A percentile compares a stretch with the other conserved stretches of the same genome.
Evolutionary conservation across 2,329 filamentous ascomycete species (phyloP).

Genomic region (Pyrenochaeta sp.): DNA sequence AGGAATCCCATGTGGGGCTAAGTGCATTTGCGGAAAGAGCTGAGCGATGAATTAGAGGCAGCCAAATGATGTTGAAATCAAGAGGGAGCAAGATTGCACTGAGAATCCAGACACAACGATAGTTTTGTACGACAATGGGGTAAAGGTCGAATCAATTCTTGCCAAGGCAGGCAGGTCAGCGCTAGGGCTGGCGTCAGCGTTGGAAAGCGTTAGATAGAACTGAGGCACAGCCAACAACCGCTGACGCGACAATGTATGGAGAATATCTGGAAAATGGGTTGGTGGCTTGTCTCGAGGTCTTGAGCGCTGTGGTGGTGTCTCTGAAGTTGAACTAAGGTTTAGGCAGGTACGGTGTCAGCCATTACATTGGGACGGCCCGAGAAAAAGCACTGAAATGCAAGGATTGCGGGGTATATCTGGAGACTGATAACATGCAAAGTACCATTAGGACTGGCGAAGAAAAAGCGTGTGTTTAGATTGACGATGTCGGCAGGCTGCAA

Average conservation of each 20-base stretch:
- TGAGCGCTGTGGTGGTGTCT: background rate
- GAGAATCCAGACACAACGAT: too few species aligned
- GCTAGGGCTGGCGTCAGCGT: background rate
- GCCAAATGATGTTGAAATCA: too few species aligned
- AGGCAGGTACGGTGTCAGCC: background rate
- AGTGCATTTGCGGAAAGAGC: background rate
- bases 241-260: background rate
- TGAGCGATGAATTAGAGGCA: background rate
- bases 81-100: background rate
- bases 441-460: background rate
- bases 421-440: background rate
- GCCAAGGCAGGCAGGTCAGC: background rate
- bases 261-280: background rate
- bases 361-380: background rate
- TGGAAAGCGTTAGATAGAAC: too few species aligned
- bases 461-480: too few species aligned
- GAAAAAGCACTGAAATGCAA: background rate
- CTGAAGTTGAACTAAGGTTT: background rate
- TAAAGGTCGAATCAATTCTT: background rate
- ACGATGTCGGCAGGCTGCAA: too few species aligned
- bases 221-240: background rate
- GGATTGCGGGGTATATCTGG: background rate
- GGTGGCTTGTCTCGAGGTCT: background rate
- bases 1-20: slow-evolving; percentile 19
- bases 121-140: background rate